Evolutionary conservation across 2,329 filamentous ascomycete species (phyloP).

Genomic region (Botrytis deweyae): DNA sequence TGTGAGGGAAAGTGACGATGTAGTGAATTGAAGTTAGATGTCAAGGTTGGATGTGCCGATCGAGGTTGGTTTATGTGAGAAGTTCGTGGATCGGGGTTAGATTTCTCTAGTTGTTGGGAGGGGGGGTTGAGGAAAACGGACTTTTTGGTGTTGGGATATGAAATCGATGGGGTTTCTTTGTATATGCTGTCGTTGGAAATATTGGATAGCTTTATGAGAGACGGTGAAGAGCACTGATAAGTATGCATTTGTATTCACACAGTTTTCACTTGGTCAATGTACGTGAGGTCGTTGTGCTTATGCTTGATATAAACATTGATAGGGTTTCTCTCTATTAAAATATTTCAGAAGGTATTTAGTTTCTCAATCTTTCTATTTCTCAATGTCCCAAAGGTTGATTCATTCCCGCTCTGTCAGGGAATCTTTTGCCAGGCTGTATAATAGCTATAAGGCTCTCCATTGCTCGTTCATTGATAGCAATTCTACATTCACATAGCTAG

Average conservation of each 20-base stretch:
- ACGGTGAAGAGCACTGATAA: too few relatives aligned
- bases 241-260: too few relatives aligned
- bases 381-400: not conserved
- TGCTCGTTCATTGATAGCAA: too few relatives aligned
- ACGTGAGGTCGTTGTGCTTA: too few relatives aligned
- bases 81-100: not conserved
- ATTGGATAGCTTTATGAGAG: too few relatives aligned
- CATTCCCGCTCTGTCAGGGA: not conserved
- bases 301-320: not conserved
- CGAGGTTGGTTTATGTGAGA: not conserved
- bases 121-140: not conserved
- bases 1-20: not conserved
- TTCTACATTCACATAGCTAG: not conserved
- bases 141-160: not conserved
- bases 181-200: too few relatives aligned
- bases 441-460: too few relatives aligned
- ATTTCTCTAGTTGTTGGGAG: not conserved
- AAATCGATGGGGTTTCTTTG: not conserved
- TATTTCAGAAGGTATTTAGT: too few relatives aligned
- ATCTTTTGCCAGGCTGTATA: not conserved
- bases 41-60: not conserved
- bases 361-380: not conserved
- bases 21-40: not conserved
- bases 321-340: not conserved
- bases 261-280: too few relatives aligned